A percentile compares a stretch with the other conserved stretches of the same genome.
These are phyloP conservation scores for Arthrobotrys pseudoclavata DNA, from an alignment of 2,329 filamentous ascomycete genomes.

Conservation along the genomic window DNA sequence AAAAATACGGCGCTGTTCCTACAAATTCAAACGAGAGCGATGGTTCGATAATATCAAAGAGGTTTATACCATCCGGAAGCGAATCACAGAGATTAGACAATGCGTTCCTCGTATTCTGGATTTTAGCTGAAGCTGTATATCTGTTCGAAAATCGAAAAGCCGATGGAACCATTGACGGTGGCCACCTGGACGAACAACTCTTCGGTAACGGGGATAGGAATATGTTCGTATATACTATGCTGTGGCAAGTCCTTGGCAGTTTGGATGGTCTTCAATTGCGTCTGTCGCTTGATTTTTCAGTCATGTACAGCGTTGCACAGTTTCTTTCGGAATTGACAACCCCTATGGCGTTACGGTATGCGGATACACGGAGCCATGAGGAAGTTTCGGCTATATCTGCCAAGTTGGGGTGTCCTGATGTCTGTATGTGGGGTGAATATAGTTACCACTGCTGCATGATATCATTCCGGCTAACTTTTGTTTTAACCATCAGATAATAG, in stretches of 20 bases:
- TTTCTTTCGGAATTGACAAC: background rate
- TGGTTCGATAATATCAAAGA: background rate
- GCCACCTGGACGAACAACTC: background rate
- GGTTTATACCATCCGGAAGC: slow-evolving; percentile 10
- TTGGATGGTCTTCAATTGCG: background rate
- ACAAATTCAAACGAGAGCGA: no score
- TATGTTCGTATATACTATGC: background rate
- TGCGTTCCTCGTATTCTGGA: slow-evolving; percentile 20
- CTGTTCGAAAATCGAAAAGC: slow-evolving; percentile 5
- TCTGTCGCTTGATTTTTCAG: background rate
- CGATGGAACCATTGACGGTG: background rate
- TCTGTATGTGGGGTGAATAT: slow-evolving; percentile 10
- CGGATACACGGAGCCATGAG: background rate
- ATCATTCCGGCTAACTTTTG: background rate
- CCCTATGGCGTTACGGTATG: slow-evolving; percentile 1
- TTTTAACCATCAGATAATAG: slow-evolving; percentile 24
- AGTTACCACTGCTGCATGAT: background rate
- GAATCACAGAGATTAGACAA: slow-evolving; percentile 17
- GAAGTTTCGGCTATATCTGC: background rate
- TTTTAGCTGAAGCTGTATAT: slow-evolving; percentile 23
- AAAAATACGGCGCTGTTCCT: background rate
- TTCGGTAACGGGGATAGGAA: background rate
- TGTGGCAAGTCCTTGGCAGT: background rate
- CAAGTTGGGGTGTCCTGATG: slow-evolving; percentile 6
- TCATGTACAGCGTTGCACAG: background rate